Base-by-base conservation (phyloP, 805 yeast genomes). In the Wickerhamiella cacticola region DNA sequence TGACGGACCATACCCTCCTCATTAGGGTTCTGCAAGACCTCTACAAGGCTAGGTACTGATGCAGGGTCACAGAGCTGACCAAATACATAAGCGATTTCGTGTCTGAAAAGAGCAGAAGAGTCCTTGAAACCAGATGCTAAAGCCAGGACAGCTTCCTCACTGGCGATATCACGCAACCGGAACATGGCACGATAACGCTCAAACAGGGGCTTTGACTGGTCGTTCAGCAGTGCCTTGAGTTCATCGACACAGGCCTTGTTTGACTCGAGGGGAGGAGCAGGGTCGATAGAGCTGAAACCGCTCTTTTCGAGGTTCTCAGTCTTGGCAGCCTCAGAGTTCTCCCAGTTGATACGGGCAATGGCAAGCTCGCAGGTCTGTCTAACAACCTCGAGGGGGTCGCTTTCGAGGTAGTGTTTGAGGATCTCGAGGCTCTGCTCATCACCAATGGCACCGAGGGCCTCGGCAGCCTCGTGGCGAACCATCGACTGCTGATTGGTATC, bases 381-480 rank as follows among this genome's bases (percentile, higher is more conserved):
- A 50, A 92, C 92, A 57, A 88, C 96, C 54, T 84, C 71, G 47
- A 79, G 66, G 15, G 94, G 92, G 61, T 94, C 97, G 45, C 80
- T 74, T 52, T 69, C 64, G 56, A 66, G 71, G 64, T 80, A 86
- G 47, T 78, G 68, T 52, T 75, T 67, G 56, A 92, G 74, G 42
- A 87, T 62, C 1, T 70, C 75, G 48, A 92, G 64, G 12, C 94
- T 82, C 5, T 75, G 80, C 35, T 67, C 64, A 64, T 87, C 95
- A 42, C 95, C 95, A 46, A 92, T 71, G 39, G 98, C 98, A 52
- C 98, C 99, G 48, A 92, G 72, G 38, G 97, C 98, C 67, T 92
- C 99, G 6, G 98, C 98, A 15, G 98, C 98, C 66, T 92, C 99
- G 65, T 92, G 99, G 65, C 99, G 82, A 31, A 92, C 99, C 97